phyloP scores from a whole-genome alignment of 805 yeast species.

The Hanseniaspora nectarophila region DNA sequence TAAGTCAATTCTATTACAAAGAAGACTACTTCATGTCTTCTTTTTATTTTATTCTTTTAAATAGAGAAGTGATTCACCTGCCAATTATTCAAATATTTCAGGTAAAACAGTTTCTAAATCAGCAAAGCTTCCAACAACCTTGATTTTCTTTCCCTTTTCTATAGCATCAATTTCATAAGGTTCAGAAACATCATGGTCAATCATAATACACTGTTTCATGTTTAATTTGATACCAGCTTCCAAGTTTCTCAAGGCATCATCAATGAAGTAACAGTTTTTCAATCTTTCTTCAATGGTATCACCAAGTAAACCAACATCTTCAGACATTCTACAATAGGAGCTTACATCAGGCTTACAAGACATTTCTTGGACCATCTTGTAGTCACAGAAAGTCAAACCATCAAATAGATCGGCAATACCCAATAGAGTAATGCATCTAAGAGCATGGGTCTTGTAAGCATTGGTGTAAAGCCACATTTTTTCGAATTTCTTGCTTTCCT shows the following conservation, averaged over 20 bases:
- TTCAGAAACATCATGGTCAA: slow-evolving; percentile 48
- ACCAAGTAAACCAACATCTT: slow-evolving; percentile 41
- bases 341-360: slow-evolving; percentile 80
- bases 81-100: neutral
- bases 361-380: slow-evolving; percentile 47
- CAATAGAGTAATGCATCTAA: slow-evolving; percentile 61
- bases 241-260: slow-evolving; percentile 74
- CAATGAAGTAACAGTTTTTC: slow-evolving; percentile 58
- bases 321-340: slow-evolving; percentile 54
- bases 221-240: slow-evolving; percentile 61
- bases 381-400: slow-evolving; percentile 89
- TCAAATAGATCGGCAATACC: slow-evolving; percentile 91
- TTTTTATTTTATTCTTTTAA: too few relatives aligned
- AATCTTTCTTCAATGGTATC: slow-evolving; percentile 28
- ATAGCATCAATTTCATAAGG: slow-evolving; percentile 9
- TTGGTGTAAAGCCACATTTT: slow-evolving; percentile 87
- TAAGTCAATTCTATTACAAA: too few relatives aligned
- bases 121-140: slow-evolving; percentile 4
- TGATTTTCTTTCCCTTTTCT: slow-evolving; percentile 4
- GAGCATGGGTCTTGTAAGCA: slow-evolving; percentile 84
- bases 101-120: slow-evolving; percentile 6
- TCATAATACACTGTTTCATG: slow-evolving; percentile 60
- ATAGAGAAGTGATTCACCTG: neutral
- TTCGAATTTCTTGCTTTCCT: slow-evolving; percentile 41
- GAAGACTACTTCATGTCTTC: too few relatives aligned